phyloP scores from a whole-genome alignment of 768 basidiomycete genomes.

The Auricularia auricula-judae region DNA sequence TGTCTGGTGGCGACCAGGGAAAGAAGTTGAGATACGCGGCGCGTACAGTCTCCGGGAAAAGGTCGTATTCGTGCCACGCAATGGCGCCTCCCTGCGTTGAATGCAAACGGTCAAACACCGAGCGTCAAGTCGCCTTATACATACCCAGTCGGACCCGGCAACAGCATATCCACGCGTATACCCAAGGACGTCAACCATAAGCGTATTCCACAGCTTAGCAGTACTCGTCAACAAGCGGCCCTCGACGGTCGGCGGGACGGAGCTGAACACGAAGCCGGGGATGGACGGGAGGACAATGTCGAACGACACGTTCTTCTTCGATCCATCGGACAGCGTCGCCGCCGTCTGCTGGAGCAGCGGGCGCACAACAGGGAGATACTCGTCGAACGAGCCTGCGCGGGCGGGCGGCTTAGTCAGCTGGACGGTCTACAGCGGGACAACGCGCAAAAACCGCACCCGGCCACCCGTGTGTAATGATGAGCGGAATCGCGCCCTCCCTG shows the following conservation, averaged over 20 bases:
- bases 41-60: neutral
- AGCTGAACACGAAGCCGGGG: slow-evolving; percentile 14
- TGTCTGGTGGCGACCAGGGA: slow-evolving; percentile 1
- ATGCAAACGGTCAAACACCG: too few species aligned
- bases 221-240: slow-evolving; percentile 8
- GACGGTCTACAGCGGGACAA: neutral
- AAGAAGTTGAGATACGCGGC: slow-evolving; percentile 10
- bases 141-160: slow-evolving; percentile 11
- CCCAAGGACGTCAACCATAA: slow-evolving; percentile 17
- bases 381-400: neutral
- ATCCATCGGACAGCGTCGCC: neutral
- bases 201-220: slow-evolving; percentile 16
- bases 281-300: slow-evolving; percentile 8
- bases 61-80: slow-evolving; percentile 7
- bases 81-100: neutral
- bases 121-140: neutral
- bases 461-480: slow-evolving; percentile 7
- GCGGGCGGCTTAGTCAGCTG: neutral
- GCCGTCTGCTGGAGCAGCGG: neutral
- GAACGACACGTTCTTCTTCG: slow-evolving; percentile 1
- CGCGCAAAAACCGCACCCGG: neutral
- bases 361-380: slow-evolving; percentile 2
- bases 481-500: neutral
- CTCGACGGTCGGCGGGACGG: slow-evolving; percentile 10
- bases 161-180: slow-evolving; percentile 6